These are phyloP conservation scores for Vigna radiata DNA, from an alignment of 306 rosid species.

Conservation along the genomic window DNA sequence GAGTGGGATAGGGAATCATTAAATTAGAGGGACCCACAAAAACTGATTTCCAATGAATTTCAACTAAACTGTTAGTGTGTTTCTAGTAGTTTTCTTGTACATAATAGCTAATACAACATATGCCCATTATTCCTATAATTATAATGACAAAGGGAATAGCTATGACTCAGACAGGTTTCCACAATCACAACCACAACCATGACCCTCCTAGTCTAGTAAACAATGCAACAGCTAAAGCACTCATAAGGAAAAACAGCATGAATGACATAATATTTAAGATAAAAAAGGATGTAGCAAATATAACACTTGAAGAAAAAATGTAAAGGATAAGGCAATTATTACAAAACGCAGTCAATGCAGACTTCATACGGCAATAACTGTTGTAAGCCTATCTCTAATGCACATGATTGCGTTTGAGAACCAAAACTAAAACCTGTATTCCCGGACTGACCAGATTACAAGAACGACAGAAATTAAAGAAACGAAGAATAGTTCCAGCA, in stretches of 20 bases:
- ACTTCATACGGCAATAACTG: slow-evolving; percentile 27
- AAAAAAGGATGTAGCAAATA: slow-evolving; percentile 14
- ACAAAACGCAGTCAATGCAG: not conserved
- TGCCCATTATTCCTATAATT: slow-evolving; percentile 13
- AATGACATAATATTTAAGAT: not conserved
- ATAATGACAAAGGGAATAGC: not conserved
- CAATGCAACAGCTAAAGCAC: slow-evolving; percentile 33
- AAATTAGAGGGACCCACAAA: not conserved
- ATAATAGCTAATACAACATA: slow-evolving; percentile 29
- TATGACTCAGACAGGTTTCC: slow-evolving; percentile 21
- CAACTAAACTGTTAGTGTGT: not conserved
- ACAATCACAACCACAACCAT: not conserved
- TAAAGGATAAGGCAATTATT: not conserved
- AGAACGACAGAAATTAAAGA: slow-evolving; percentile 20
- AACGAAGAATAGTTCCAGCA: slow-evolving; percentile 30
- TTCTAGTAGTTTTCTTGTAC: not conserved
- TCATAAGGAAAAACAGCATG: slow-evolving; percentile 25
- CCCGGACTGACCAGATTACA: slow-evolving; percentile 16
- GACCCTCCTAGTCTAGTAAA: not conserved
- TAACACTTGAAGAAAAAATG: slow-evolving; percentile 12
- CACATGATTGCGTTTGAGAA: slow-evolving; percentile 8
- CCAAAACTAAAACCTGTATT: slow-evolving; percentile 19
- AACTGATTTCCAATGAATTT: not conserved
- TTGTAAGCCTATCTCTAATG: slow-evolving; percentile 3
- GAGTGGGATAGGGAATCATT: not conserved